Conservation (phyloP, 1,284 basidiomycete species). For the Cerrena zonata region DNA sequence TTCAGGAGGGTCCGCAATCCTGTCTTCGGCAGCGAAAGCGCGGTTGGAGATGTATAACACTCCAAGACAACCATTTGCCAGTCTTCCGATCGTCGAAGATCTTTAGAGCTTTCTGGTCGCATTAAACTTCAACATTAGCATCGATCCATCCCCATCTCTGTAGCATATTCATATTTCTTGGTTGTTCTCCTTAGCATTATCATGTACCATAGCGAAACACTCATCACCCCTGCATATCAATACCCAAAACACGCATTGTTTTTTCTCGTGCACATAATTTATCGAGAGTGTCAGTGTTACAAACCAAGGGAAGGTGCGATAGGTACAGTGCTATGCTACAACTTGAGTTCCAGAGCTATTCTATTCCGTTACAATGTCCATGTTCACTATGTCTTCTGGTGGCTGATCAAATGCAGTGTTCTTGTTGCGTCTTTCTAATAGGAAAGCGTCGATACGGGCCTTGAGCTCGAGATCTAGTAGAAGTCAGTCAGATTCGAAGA, state of each 20-base stretch:
- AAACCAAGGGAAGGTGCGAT: not conserved
- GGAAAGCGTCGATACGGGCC: conserved; percentile 56
- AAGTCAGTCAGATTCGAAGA: conserved; percentile 9
- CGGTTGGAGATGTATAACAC: not conserved
- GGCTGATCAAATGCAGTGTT: conserved; percentile 27
- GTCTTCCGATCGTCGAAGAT: not conserved
- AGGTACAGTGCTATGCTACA: conserved; percentile 6
- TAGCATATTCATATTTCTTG: not conserved
- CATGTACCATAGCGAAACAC: not conserved
- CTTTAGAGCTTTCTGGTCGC: not conserved
- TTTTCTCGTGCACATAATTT: not conserved
- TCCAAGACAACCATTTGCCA: not conserved
- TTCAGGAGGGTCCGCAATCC: not conserved
- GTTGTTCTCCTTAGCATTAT: not conserved
- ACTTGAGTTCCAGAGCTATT: not conserved
- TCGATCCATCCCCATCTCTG: too few species aligned
- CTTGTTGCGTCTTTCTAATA: conserved; percentile 43
- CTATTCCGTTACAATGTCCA: conserved; percentile 20
- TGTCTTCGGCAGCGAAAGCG: not conserved
- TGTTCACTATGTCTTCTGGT: conserved; percentile 29
- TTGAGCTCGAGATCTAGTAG: conserved; percentile 53
- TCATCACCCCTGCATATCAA: not conserved
- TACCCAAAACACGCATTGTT: not conserved
- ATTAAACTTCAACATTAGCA: too few species aligned
- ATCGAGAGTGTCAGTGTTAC: not conserved